Conservation (phyloP, 2,329 filamentous ascomycete genomes). For the Fusarium sp. region DNA sequence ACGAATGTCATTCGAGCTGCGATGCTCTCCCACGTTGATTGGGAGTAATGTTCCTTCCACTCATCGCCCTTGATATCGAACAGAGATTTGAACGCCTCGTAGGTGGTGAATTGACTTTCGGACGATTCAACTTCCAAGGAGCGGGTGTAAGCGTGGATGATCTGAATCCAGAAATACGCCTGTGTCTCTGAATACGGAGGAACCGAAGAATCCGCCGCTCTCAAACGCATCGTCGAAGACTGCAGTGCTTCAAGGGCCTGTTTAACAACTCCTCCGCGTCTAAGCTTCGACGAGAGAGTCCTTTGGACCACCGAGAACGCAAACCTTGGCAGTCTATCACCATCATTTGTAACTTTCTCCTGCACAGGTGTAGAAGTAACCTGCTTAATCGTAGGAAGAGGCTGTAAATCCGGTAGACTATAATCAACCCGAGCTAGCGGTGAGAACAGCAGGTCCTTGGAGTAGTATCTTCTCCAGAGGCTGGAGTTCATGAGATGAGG, state of each 20-base stretch:
- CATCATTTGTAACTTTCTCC: background rate
- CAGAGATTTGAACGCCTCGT: conserved; percentile 34
- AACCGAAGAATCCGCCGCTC: conserved; percentile 20
- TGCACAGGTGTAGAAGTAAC: background rate
- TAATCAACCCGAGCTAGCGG: conserved; percentile 41
- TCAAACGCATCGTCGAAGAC: conserved; percentile 36
- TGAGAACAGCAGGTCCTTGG: conserved; percentile 45
- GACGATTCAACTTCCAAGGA: conserved; percentile 8
- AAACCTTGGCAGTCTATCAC: conserved; percentile 40
- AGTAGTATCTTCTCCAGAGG: conserved; percentile 46
- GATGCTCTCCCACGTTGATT: conserved; percentile 39
- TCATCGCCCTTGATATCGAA: conserved; percentile 37
- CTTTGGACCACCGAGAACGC: conserved; percentile 44
- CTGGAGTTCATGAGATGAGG: conserved; percentile 43
- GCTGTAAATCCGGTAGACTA: conserved; percentile 43
- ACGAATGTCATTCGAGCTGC: conserved; percentile 40
- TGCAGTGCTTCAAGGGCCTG: conserved; percentile 38
- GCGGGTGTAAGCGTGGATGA: conserved; percentile 32
- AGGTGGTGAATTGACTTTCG: background rate
- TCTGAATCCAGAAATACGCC: conserved; percentile 46
- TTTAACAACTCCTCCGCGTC: conserved; percentile 39
- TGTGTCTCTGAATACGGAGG: conserved; percentile 45
- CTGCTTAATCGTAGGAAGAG: conserved; percentile 34
- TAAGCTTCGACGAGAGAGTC: conserved; percentile 21
- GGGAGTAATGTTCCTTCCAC: conserved; percentile 42